These are phyloP conservation scores for Leccinum barrowsii DNA, from an alignment of 768 basidiomycete genomes.

Conservation along the genomic window DNA sequence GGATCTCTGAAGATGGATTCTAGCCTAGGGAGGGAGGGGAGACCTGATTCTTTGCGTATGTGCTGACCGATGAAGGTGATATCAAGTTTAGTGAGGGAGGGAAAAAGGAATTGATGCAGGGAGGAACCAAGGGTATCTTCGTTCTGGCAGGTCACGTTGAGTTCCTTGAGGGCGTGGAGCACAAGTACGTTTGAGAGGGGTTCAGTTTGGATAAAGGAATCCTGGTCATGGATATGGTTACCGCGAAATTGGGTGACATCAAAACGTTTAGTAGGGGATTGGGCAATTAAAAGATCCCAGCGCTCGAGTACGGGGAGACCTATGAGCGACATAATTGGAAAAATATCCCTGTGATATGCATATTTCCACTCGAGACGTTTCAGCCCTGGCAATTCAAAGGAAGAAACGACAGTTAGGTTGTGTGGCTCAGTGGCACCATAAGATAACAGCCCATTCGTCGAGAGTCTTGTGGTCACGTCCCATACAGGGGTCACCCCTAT, in stretches of 20 bases:
- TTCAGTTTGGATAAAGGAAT: constrained; percentile 28
- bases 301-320: constrained; percentile 38
- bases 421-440: constrained; percentile 6
- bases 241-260: constrained; percentile 29
- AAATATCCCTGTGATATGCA: constrained; percentile 40
- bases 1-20: constrained; percentile 57
- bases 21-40: constrained; percentile 42
- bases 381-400: constrained; percentile 37
- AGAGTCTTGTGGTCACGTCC: constrained; percentile 22
- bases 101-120: constrained; percentile 43
- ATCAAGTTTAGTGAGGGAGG: constrained; percentile 43
- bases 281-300: constrained; percentile 44
- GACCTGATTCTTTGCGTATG: constrained; percentile 16
- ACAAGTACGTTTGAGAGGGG: constrained; percentile 29
- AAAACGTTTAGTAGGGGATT: constrained; percentile 25
- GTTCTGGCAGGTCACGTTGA: constrained; percentile 41
- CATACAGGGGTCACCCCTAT: constrained; percentile 41
- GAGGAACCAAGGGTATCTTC: constrained; percentile 38
- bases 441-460: constrained; percentile 11
- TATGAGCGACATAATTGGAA: constrained; percentile 42
- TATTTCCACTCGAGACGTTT: constrained; percentile 48
- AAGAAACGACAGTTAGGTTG: constrained; percentile 6
- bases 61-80: constrained; percentile 37
- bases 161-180: constrained; percentile 35
- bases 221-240: constrained; percentile 27